Base-by-base conservation (phyloP, 306 rosid species). In the Nissolia schottii region DNA sequence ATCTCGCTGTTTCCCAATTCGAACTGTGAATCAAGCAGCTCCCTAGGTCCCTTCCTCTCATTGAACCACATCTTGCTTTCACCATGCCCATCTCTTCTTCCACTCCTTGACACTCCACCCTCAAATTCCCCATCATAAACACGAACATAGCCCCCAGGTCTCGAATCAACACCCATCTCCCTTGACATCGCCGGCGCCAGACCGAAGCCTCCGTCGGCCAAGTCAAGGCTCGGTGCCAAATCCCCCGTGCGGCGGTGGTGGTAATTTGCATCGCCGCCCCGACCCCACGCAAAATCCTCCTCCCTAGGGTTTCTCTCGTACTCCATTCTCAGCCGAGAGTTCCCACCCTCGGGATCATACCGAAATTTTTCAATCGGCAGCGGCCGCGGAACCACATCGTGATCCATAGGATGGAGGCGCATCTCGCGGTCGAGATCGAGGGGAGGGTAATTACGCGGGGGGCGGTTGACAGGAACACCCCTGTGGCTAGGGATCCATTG, bases 11-110 rank as follows among this genome's bases (percentile, higher is more conserved):
- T 70, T 63, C 66, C 91, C 67, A 77, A 68, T 38, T 80, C 87
- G 53, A 74, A 75, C 5, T 0, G 49, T 6, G 49, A 86, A 53
- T 80, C 79, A 19, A 57, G 84, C 20, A 76, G 46, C 12, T 81
- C 93, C 78, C 88, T 84, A 11, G 61, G 59, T 56, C 51, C 71
- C 55, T 81, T 79, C 65, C 91, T 78, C 49, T 86, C 88, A 69
- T 70, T 81, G 50, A 74, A 71, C 88, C 88, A 87, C 73, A 85
- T 84, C 80, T 78, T 80, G 60, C 69, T 77, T 16, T 85, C 85
- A 28, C 72, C 73, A 46, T 29, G 50, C 19, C 34, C 82, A 9
- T 53, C 74, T 71, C 71, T 76, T 68, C 85, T 81, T 29, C 41
- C 59, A 51, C 22, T 50, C 74, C 88, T 77, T 1, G 76, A 54